Evolutionary conservation across 169 alveolate species (phyloP).

Genomic region (Amoebophrya sp.): DNA sequence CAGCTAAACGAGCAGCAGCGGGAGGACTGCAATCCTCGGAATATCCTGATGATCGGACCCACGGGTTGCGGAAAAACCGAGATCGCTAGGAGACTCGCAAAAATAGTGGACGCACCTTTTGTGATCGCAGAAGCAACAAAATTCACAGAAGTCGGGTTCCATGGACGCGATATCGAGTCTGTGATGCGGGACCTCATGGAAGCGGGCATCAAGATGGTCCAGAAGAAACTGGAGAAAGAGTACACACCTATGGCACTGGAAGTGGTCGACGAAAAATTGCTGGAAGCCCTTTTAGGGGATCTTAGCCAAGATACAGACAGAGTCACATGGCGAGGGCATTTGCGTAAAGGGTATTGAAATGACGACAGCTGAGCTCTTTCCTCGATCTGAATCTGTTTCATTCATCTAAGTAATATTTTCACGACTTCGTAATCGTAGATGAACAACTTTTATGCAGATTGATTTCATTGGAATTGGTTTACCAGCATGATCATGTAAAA

Average conservation of each 20-base stretch:
- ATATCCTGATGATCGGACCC: conserved; percentile 74
- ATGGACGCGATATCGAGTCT: not conserved
- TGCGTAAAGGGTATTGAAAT: conserved; percentile 53
- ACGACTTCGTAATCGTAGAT: too few relatives aligned
- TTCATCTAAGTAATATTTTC: too few relatives aligned
- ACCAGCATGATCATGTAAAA: too few relatives aligned
- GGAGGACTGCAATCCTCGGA: conserved; percentile 67
- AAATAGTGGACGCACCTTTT: conserved; percentile 75
- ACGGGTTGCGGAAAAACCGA: conserved; percentile 84
- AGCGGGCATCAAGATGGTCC: conserved; percentile 41
- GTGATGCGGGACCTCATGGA: conserved; percentile 49
- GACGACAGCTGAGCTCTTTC: too few relatives aligned
- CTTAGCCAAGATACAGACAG: conserved; percentile 55
- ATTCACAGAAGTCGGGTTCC: conserved; percentile 74
- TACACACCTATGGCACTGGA: not conserved
- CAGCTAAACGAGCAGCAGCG: conserved; percentile 53
- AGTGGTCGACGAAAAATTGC: not conserved
- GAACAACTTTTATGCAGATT: too few relatives aligned
- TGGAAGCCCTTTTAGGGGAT: not conserved
- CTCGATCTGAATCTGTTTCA: too few relatives aligned
- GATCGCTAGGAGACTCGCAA: conserved; percentile 71
- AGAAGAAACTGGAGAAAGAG: conserved; percentile 41
- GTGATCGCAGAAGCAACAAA: conserved; percentile 76
- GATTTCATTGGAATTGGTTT: too few relatives aligned
- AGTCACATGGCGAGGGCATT: conserved; percentile 56